Evolutionary conservation across 345 rosid genomes (phyloP), one percentile per base, ranked within the genome.

Genomic region (Mercurialis annua): DNA sequence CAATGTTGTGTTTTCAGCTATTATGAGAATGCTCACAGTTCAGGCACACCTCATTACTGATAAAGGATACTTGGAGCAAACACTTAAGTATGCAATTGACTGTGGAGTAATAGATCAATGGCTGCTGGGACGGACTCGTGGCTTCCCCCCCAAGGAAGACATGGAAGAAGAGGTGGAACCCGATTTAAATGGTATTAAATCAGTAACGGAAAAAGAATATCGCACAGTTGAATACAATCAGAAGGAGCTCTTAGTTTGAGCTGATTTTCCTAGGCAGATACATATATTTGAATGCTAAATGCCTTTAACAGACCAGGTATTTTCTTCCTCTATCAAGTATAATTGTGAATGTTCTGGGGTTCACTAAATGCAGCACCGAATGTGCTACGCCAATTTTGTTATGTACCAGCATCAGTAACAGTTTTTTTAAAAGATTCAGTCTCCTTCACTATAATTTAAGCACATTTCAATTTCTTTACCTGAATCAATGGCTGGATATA

Each of bases 51-150:
- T 82, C 57, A 70, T 87, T 30, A 78, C 83, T 40, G 91, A 90
- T 59, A 82, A 81, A 81, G 86, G 77, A 64, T 88, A 83, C 81
- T 53, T 93, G 77, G 87, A 80, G 50, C 85, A 72, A 38, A 62
- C 90, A 10, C 76, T 82, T 70, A 79, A 79, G 71, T 88, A 86
- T 73, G 98, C 96, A 23, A 87, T 90, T 54, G 80, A 87, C 70
- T 86, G 94, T 71, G 98, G 96, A 18, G 89, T 90, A 69, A 73
- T 81, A 58, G 97, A 93, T 67, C 97, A 93, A 61, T 88, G 97
- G 98, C 54, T 78, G 62, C 87, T 63, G 40, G 86, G 84, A 15
- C 80, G 81, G 73, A 76, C 66, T 30, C 74, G 80, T 26, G 98
- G 97, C 58, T 92, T 76, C 77, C 98, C 96, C 55, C 86, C 93